phyloP scores from a whole-genome alignment of 1,284 basidiomycete genomes.

The Sanghuangporus weigelae region DNA sequence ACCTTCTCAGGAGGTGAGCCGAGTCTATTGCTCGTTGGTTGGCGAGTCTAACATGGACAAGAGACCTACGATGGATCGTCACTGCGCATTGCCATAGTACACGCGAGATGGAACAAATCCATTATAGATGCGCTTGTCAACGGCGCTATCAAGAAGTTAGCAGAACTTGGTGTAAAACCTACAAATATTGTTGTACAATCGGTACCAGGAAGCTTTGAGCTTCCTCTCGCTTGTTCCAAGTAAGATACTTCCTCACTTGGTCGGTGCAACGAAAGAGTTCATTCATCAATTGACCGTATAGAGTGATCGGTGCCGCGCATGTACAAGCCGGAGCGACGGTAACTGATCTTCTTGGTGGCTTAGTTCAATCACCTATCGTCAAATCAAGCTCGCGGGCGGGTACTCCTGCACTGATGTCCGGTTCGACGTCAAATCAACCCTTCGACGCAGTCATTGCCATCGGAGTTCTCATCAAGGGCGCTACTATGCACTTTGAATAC shows the following conservation, averaged over 20 bases:
- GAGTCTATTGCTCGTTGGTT: background rate
- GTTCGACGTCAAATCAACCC: constrained; percentile 51
- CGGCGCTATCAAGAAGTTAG: constrained; percentile 75
- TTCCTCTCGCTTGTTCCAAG: constrained; percentile 83
- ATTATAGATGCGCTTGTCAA: constrained; percentile 82
- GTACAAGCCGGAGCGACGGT: constrained; percentile 70
- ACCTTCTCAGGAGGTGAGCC: constrained; percentile 7
- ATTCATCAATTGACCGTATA: constrained; percentile 26
- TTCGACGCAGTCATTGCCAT: constrained; percentile 97
- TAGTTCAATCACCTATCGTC: constrained; percentile 39
- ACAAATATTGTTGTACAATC: constrained; percentile 88
- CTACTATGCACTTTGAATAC: constrained; percentile 98
- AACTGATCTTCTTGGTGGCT: constrained; percentile 76
- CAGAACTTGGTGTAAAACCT: constrained; percentile 81
- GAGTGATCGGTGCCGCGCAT: constrained; percentile 81
- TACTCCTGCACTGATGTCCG: constrained; percentile 36
- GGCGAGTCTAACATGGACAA: background rate
- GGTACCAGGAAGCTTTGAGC: constrained; percentile 91
- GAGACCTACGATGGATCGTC: constrained; percentile 67
- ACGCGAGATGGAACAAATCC: constrained; percentile 87
- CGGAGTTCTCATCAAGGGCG: constrained; percentile 95
- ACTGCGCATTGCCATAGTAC: constrained; percentile 85
- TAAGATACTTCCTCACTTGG: constrained; percentile 33
- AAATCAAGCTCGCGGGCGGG: constrained; percentile 41
- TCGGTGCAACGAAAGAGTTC: background rate